Conservation (phyloP, 257 asterid genomes). For the Nicotiana attenuata region DNA sequence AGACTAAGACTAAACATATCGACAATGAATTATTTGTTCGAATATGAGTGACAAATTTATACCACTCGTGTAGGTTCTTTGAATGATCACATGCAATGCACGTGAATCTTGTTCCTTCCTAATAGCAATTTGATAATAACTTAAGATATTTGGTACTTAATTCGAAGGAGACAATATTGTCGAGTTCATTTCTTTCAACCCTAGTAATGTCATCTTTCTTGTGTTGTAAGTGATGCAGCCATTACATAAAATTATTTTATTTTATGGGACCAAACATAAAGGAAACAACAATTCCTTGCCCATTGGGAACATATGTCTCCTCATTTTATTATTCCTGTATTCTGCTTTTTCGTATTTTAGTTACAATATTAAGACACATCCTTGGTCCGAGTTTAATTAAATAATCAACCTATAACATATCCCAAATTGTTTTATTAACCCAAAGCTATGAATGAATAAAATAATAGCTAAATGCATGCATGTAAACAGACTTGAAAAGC, state of each 20-base stretch:
- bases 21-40: constrained; percentile 13
- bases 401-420: neutral
- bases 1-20: constrained; percentile 15
- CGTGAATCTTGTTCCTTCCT: constrained; percentile 39
- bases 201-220: constrained; percentile 22
- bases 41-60: neutral
- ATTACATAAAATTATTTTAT: constrained; percentile 5
- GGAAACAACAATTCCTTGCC: constrained; percentile 10
- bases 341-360: neutral
- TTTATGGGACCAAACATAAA: constrained; percentile 20
- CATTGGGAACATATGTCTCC: constrained; percentile 23
- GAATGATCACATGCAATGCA: constrained; percentile 28
- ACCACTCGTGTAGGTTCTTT: constrained; percentile 20
- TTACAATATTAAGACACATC: neutral
- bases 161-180: constrained; percentile 27
- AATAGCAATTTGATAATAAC: constrained; percentile 3
- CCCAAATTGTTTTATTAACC: neutral
- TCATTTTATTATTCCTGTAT: constrained; percentile 4
- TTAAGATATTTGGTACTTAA: neutral
- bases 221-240: constrained; percentile 32
- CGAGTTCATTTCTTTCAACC: constrained; percentile 18
- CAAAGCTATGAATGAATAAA: neutral
- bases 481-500: neutral
- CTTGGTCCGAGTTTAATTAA: neutral
- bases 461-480: constrained; percentile 5